Conservation (phyloP, 163 green algal genomes). For the Trebouxia gelatinosa region DNA sequence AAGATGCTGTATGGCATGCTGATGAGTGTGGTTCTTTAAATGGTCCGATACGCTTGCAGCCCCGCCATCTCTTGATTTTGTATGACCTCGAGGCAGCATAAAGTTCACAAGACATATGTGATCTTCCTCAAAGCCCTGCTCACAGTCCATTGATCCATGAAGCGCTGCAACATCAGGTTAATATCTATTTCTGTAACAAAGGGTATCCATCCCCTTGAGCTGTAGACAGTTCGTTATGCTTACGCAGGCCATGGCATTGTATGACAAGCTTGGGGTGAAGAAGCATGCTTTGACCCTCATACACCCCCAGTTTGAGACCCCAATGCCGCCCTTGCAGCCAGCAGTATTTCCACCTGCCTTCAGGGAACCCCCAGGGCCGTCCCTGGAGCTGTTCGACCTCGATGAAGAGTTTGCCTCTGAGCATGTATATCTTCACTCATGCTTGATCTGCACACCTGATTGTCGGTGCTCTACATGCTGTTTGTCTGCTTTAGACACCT, state of each 20-base stretch:
- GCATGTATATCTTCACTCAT: too few relatives aligned
- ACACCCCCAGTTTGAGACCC: slow-evolving; percentile 73
- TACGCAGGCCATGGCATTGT: slow-evolving; percentile 49
- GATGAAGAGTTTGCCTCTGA: slow-evolving; percentile 69
- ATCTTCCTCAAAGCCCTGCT: too few relatives aligned
- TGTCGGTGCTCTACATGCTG: too few relatives aligned
- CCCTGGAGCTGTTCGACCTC: slow-evolving; percentile 87
- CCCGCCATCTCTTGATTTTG: background rate
- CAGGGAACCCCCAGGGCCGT: slow-evolving; percentile 65
- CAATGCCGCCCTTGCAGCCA: slow-evolving; percentile 74
- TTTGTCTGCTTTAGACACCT: too few relatives aligned
- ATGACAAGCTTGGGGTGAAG: slow-evolving; percentile 68
- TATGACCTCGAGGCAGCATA: background rate
- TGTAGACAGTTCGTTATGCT: background rate
- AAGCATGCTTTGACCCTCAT: slow-evolving; percentile 73
- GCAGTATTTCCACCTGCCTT: slow-evolving; percentile 81
- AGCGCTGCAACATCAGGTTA: too few relatives aligned
- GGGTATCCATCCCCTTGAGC: background rate
- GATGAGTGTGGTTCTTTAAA: too few relatives aligned
- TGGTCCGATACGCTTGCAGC: too few relatives aligned
- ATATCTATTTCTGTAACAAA: too few relatives aligned
- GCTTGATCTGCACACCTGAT: too few relatives aligned
- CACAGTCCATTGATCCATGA: too few relatives aligned
- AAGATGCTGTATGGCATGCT: too few relatives aligned
- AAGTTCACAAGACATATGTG: background rate